A percentile compares a stretch with the other conserved stretches of the same genome.
Conservation (phyloP, 2,329 filamentous ascomycete species). For the Clarireedia sp. region DNA sequence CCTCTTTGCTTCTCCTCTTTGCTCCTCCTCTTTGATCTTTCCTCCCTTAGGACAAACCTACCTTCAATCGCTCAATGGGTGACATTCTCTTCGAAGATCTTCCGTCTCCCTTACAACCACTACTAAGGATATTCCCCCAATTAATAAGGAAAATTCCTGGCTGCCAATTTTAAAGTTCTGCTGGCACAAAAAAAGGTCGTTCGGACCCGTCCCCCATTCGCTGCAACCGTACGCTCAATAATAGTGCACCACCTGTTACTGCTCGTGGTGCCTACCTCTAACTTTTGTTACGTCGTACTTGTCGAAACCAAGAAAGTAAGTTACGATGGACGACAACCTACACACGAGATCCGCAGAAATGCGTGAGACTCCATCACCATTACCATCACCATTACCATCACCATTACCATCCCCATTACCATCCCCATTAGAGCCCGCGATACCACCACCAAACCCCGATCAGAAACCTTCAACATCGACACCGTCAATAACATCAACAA, state of each 20-base stretch:
- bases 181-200: background rate
- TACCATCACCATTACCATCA: background rate
- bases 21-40: too few relatives aligned
- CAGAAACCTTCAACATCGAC: background rate
- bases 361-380: background rate
- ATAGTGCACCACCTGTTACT: background rate
- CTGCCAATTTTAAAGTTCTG: background rate
- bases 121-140: too few relatives aligned
- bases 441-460: constrained; percentile 1
- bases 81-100: too few relatives aligned
- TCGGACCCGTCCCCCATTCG: constrained; percentile 5
- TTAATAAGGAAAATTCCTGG: too few relatives aligned
- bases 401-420: background rate
- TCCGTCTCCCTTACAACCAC: too few relatives aligned
- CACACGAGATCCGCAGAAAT: constrained; percentile 2
- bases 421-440: background rate
- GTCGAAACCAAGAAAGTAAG: constrained; percentile 1
- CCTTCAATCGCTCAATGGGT: too few relatives aligned
- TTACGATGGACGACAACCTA: constrained; percentile 6
- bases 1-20: too few relatives aligned
- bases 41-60: too few relatives aligned
- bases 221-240: background rate
- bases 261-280: constrained; percentile 6
- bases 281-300: constrained; percentile 8
- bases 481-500: background rate